Evolutionary conservation across 768 basidiomycete genomes (phyloP), one percentile per base, ranked within the genome.

Genomic region (Tulasnella sp.): DNA sequence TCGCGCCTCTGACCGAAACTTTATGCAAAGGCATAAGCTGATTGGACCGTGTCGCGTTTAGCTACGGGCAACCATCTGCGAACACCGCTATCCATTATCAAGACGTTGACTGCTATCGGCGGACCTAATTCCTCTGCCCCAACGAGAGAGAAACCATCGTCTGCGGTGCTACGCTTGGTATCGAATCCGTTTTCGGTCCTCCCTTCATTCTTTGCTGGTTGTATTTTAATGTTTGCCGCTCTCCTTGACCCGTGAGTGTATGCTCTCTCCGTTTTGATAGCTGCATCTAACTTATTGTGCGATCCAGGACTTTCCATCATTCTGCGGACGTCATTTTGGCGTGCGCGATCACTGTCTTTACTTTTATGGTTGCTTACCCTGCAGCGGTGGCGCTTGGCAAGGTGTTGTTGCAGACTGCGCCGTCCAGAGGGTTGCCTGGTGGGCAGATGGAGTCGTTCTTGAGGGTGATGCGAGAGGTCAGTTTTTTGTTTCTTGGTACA

Each of bases 391-490:
- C 94, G 0, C 92, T 97, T 18, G 97, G 95, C 2, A 91, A 92
- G 9, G 92, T 96, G 1, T 87, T 99, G 2, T 85, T 99, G 19
- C 98, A 99, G 85, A 99, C 98, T 0, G 90, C 95, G 0, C 97
- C 97, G 2, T 86, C 87, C 18, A 84, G 91, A n/a, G 89, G 90
- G 0, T 81, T 88, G 4, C 84, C 88, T 3, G 88, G 88, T 36
- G 91, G 90, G 0, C 90, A 92, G 80, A 96, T 97, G 92, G 92
- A 94, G 82, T 87, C 90, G 5, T 93, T 99, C 82, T 87, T 94
- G 81, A 88, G 93, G 24, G 92, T 90, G 8, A 91, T 97, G 88
- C 90, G 92, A 56, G 96, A 97, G 87, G 93, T 95, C 82, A 44
- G 88, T 86, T 27, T 74, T 40, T 16, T 81, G 39, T 80, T 77